phyloP scores from a whole-genome alignment of 2,329 filamentous ascomycete genomes.

The Tolypocladium paradoxum region DNA sequence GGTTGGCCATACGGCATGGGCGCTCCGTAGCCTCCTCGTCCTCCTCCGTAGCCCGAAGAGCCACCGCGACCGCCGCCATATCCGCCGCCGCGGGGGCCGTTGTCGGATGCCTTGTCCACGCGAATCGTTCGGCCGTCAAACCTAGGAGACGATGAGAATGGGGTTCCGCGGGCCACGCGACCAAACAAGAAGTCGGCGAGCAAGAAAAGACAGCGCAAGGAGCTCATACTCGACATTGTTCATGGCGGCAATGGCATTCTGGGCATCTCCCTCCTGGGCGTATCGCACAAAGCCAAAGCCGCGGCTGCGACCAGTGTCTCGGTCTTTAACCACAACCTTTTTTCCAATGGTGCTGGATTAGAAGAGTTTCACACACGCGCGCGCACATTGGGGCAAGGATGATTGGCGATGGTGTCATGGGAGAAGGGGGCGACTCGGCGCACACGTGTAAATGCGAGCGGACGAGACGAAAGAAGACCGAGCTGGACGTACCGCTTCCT shows the following conservation, averaged over 20 bases:
- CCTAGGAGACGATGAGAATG: slow-evolving; percentile 31
- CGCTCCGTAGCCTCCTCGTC: slow-evolving; percentile 34
- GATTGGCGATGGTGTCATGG: background rate
- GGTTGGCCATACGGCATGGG: slow-evolving; percentile 25
- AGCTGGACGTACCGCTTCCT: slow-evolving; percentile 74
- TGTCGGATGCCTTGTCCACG: slow-evolving; percentile 90
- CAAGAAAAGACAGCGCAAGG: slow-evolving; percentile 11
- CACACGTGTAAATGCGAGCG: background rate
- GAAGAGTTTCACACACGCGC: slow-evolving; percentile 8
- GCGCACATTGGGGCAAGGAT: background rate
- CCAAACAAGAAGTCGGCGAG: background rate
- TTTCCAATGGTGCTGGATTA: slow-evolving; percentile 7
- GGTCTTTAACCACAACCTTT: slow-evolving; percentile 94
- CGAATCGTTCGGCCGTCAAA: slow-evolving; percentile 92
- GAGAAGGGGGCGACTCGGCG: background rate
- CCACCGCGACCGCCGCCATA: slow-evolving; percentile 25
- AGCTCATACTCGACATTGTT: slow-evolving; percentile 76
- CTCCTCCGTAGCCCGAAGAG: slow-evolving; percentile 28
- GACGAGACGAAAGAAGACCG: slow-evolving; percentile 2
- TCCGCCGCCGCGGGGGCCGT: slow-evolving; percentile 42
- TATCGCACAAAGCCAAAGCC: slow-evolving; percentile 97
- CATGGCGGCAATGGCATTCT: slow-evolving; percentile 67
- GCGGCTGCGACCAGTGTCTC: slow-evolving; percentile 90
- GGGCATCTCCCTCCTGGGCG: slow-evolving; percentile 62
- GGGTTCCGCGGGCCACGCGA: background rate